These are phyloP conservation scores for Biscogniauxia sp. DNA, from an alignment of 2,329 filamentous ascomycete species.

Conservation along the genomic window DNA sequence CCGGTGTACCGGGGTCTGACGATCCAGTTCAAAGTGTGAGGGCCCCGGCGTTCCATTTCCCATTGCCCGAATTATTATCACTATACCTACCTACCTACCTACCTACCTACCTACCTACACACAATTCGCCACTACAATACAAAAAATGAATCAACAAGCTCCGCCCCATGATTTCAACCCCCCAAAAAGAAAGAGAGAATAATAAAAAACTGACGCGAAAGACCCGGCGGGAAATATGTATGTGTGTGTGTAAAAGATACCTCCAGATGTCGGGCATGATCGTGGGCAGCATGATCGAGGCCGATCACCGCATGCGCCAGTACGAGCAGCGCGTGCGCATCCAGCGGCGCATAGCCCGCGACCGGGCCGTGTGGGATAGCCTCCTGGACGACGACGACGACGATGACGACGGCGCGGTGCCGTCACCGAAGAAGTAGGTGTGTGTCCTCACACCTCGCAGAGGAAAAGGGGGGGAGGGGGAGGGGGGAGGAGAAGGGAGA, in stretches of 20 bases:
- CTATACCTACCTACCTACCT: no score
- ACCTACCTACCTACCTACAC: no score
- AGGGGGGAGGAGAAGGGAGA: no score
- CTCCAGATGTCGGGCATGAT: slow-evolving; percentile 85
- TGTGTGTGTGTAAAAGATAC: slow-evolving; percentile 62
- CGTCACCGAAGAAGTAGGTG: slow-evolving; percentile 22
- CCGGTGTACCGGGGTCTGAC: slow-evolving; percentile 72
- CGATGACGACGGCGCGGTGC: slow-evolving; percentile 31
- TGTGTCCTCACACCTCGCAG: slow-evolving; percentile 6
- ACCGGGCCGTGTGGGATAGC: slow-evolving; percentile 66
- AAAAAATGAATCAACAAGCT: no score
- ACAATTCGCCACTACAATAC: no score
- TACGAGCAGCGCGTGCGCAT: slow-evolving; percentile 66
- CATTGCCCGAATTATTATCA: no score
- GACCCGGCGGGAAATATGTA: no score
- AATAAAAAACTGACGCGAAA: neutral
- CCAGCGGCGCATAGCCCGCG: slow-evolving; percentile 60
- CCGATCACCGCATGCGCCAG: slow-evolving; percentile 63
- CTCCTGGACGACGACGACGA: slow-evolving; percentile 61
- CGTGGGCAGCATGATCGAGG: slow-evolving; percentile 74
- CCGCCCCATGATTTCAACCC: no score
- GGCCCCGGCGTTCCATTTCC: no score
- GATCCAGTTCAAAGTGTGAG: slow-evolving; percentile 75
- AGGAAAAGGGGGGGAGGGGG: no score
- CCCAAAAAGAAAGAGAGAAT: neutral